Base-by-base conservation (phyloP, 306 rosid species). In the Prunus kanzakura region DNA sequence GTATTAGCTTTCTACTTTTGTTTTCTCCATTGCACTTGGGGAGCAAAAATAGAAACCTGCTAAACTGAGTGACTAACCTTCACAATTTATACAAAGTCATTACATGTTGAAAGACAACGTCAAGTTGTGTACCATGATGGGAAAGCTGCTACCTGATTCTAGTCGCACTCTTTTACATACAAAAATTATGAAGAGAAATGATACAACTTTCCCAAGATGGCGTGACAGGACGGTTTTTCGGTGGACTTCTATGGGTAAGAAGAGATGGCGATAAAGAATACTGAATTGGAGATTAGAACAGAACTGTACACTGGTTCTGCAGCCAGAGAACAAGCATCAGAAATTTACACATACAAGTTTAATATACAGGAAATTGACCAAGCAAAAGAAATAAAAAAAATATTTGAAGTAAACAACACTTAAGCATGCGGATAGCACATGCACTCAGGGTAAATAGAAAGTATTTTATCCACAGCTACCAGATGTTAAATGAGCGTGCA, bases 281-380 rank as follows among this genome's bases (percentile, higher is more conserved):
- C 90, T 80, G 52, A 86, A 81, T 77, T 46, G 62, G 85, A 61
- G 78, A 83, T 71, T 72, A 82, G 76, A 85, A 76, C 80, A 83
- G 78, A 83, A 79, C 88, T 87, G 82, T 89, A 86, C 87, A 79
- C 73, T 23, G 81, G 72, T 78, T 80, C 97, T 92, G 97, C 91
- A 90, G 79, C 77, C 84, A 79, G 82, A 25, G 29, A 78, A 55
- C 77, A 68, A 60, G 20, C 63, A 78, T 91, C 77, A 87, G 84
- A 27, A 35, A 75, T 75, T 63, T 74, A 75, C 72, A 54, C 43
- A 25, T 22, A 74, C 13, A 67, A 49, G 18, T 30, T 49, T n/a
- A 20, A 47, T 22, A 45, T 47, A 67, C 71, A 54, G 38, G 51
- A 78, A 65, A 47, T 6, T 57, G 60, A 70, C 67, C 68, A 23